Conservation (phyloP, 352 stramenopile genomes). For the Blastocystis sp. region DNA sequence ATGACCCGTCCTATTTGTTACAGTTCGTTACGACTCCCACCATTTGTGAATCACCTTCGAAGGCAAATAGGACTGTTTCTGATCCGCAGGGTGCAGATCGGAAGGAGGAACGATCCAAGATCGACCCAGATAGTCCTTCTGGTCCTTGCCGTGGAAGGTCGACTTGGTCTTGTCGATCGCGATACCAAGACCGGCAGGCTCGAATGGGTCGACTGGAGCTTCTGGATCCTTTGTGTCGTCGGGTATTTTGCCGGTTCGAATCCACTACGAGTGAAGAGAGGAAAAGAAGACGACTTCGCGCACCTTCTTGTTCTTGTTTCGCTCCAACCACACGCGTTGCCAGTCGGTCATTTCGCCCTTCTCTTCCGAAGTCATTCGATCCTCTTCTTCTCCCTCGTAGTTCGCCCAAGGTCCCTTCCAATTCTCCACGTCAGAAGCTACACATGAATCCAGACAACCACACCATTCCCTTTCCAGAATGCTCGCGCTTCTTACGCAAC, state of each 20-base stretch:
- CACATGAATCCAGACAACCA: not conserved
- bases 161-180: conserved; percentile 55
- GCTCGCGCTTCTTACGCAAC: not conserved
- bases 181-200: conserved; percentile 27
- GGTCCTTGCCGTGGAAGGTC: conserved; percentile 79
- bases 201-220: conserved; percentile 13
- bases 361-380: conserved; percentile 38
- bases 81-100: conserved; percentile 71
- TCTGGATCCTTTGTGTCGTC: not conserved
- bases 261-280: not conserved
- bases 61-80: conserved; percentile 88
- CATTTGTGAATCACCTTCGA: conserved; percentile 92
- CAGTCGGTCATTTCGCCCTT: conserved; percentile 61
- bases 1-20: conserved; percentile 73
- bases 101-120: conserved; percentile 84
- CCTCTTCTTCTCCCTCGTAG: conserved; percentile 46
- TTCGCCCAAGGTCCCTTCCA: conserved; percentile 53
- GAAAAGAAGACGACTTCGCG: not conserved
- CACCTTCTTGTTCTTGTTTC: conserved; percentile 24
- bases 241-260: not conserved
- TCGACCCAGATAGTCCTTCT: conserved; percentile 89
- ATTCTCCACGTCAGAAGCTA: conserved; percentile 13
- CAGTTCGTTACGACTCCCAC: not conserved
- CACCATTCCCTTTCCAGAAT: not conserved
- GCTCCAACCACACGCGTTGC: conserved; percentile 22